Percentiles rank a stretch among this genome's conserved stretches.
Conservation (phyloP, 2,329 filamentous ascomycete genomes). For the Endothia cerciana region DNA sequence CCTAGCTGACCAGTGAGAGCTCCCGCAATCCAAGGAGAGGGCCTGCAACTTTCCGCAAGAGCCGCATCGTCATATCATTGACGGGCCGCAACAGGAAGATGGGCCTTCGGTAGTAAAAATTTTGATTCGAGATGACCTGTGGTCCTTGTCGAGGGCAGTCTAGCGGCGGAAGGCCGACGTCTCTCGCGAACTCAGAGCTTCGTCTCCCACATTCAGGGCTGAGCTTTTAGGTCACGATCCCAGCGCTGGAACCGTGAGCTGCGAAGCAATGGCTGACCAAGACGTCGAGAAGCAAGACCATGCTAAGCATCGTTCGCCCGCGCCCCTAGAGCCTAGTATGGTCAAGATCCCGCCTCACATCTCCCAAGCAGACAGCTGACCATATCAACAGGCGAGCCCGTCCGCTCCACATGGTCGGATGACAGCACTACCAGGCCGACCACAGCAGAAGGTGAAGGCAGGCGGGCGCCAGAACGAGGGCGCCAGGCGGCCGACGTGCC, state of each 20-base stretch:
- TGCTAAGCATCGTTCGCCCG: conserved; percentile 12
- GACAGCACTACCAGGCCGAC: neutral
- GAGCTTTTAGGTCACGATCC: neutral
- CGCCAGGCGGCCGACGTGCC: conserved; percentile 8
- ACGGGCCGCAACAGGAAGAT: neutral
- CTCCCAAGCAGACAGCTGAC: neutral
- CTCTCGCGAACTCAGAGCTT: neutral
- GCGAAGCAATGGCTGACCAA: conserved; percentile 14
- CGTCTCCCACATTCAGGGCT: neutral
- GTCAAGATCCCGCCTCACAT: neutral
- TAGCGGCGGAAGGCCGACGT: neutral
- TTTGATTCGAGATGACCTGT: conserved; percentile 3
- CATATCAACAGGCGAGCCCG: neutral
- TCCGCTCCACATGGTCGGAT: conserved; percentile 10
- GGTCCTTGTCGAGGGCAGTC: neutral
- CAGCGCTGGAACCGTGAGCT: neutral
- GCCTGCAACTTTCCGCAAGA: conserved; percentile 1
- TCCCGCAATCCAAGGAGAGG: neutral
- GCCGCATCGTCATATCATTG: conserved; percentile 7
- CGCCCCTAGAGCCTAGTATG: conserved; percentile 15
- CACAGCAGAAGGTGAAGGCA: neutral
- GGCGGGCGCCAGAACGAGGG: conserved; percentile 1
- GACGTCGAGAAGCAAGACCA: conserved; percentile 22
- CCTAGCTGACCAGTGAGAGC: neutral
- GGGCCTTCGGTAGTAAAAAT: conserved; percentile 1